These are phyloP conservation scores for Candida sithepensis DNA, from an alignment of 805 yeast species.

Conservation along the genomic window DNA sequence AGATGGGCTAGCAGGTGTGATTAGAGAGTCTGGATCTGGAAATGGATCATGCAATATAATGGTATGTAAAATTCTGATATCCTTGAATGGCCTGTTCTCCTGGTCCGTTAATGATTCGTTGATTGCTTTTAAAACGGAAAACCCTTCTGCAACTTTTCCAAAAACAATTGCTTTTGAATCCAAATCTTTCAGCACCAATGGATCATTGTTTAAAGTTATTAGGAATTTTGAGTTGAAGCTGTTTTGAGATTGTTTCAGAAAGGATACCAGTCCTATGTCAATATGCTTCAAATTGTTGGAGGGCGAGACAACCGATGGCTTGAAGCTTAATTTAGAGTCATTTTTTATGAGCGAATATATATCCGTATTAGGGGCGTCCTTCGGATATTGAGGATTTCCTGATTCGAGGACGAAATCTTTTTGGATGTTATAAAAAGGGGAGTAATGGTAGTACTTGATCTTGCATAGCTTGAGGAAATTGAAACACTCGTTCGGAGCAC, in stretches of 20 bases:
- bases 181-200: slow-evolving; percentile 21
- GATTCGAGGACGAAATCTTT: slow-evolving; percentile 37
- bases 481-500: slow-evolving; percentile 36
- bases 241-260: slow-evolving; percentile 4
- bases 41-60: slow-evolving; percentile 54
- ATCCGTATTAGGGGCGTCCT: slow-evolving; percentile 5
- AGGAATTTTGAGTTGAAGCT: slow-evolving; percentile 34
- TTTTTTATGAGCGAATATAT: neutral
- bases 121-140: slow-evolving; percentile 41
- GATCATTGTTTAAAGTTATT: slow-evolving; percentile 34
- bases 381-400: slow-evolving; percentile 49
- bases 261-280: slow-evolving; percentile 34
- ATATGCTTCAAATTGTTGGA: slow-evolving; percentile 25
- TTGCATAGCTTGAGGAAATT: slow-evolving; percentile 56
- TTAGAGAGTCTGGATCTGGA: slow-evolving; percentile 29
- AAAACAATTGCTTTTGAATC: slow-evolving; percentile 32
- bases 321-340: neutral
- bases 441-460: slow-evolving; percentile 46
- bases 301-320: slow-evolving; percentile 3
- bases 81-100: slow-evolving; percentile 39
- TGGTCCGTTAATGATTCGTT: slow-evolving; percentile 39
- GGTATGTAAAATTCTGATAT: slow-evolving; percentile 49
- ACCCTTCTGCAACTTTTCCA: slow-evolving; percentile 53
- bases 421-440: slow-evolving; percentile 45
- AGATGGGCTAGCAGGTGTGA: slow-evolving; percentile 32